A percentile compares a stretch with the other conserved stretches of the same genome.
These are phyloP conservation scores for Diplodia intermedia DNA, from an alignment of 2,329 filamentous ascomycete species.

Conservation along the genomic window DNA sequence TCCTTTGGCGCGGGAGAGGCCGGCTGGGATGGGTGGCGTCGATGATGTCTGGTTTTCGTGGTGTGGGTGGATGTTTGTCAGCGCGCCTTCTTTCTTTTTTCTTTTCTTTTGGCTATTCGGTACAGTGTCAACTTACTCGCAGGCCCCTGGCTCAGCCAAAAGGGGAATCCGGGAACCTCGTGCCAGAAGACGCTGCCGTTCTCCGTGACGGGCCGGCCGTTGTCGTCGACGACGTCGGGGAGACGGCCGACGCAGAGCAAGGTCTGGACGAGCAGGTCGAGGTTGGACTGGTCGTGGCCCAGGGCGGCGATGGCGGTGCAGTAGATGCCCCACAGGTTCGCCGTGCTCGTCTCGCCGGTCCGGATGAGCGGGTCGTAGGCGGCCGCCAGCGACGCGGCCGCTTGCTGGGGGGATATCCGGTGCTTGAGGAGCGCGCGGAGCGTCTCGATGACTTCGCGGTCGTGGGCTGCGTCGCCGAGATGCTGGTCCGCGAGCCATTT, in stretches of 20 bases:
- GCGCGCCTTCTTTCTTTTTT: background rate
- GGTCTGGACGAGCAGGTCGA: background rate
- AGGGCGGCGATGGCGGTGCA: background rate
- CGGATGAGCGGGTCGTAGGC: background rate
- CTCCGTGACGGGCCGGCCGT: background rate
- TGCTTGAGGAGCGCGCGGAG: background rate
- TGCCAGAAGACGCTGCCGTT: background rate
- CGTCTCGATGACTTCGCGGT: background rate
- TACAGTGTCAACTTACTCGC: background rate
- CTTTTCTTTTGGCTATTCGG: accelerated
- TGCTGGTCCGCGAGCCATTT: background rate
- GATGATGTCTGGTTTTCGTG: too few species aligned
- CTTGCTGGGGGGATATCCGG: background rate
- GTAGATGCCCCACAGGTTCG: background rate
- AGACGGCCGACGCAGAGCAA: background rate
- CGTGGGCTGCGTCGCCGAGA: background rate
- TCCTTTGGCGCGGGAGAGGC: too few species aligned
- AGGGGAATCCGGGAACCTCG: background rate
- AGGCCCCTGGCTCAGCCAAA: background rate
- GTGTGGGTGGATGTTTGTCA: too few species aligned
- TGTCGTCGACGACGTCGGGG: background rate
- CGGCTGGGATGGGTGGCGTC: too few species aligned
- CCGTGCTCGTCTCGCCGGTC: background rate
- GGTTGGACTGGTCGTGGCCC: background rate
- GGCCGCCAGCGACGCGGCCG: background rate